Evolutionary conservation across 495 filamentous ascomycete species (phyloP).

Genomic region (Penicillium diatomitis): DNA sequence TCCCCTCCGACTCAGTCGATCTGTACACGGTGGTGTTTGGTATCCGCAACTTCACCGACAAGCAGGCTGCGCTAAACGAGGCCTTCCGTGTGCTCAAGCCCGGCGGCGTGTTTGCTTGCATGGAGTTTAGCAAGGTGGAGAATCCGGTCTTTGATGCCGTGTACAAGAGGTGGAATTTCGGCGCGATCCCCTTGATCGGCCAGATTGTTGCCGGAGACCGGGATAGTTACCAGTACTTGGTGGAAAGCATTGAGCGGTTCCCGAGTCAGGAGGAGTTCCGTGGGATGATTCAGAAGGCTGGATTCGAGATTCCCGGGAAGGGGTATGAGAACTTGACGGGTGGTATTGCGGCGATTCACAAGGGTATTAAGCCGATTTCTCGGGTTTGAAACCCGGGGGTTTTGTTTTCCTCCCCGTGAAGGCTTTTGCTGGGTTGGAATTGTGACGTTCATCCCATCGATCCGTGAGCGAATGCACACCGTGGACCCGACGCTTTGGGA

Average conservation of each 20-base stretch:
- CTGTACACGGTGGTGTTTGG: conserved; percentile 97
- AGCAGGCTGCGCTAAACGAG: conserved; percentile 66
- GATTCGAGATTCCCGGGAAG: conserved; percentile 72
- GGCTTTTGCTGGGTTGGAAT: too few relatives aligned
- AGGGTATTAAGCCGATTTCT: conserved; percentile 77
- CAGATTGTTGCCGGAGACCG: conserved; percentile 91
- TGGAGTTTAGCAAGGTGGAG: conserved; percentile 85
- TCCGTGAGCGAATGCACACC: too few relatives aligned
- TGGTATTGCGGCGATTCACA: conserved; percentile 92
- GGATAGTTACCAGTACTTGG: conserved; percentile 95
- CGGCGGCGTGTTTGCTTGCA: conserved; percentile 90
- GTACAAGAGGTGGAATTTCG: conserved; percentile 95
- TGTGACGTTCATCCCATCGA: too few relatives aligned
- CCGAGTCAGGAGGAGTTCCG: conserved; percentile 76
- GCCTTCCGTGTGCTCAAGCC: conserved; percentile 85
- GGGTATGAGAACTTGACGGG: conserved; percentile 84
- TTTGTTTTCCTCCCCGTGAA: neutral
- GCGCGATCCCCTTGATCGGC: conserved; percentile 87
- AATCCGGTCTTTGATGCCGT: conserved; percentile 67
- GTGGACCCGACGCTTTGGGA: too few relatives aligned
- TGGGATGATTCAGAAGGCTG: conserved; percentile 80
- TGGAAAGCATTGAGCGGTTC: conserved; percentile 94
- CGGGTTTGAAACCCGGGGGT: conserved; percentile 9
- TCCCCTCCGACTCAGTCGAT: conserved; percentile 61
- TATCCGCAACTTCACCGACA: conserved; percentile 92